A percentile compares a stretch with the other conserved stretches of the same genome.
phyloP scores from a whole-genome alignment of 1,284 basidiomycete species.

The Ceratobasidium sp. region DNA sequence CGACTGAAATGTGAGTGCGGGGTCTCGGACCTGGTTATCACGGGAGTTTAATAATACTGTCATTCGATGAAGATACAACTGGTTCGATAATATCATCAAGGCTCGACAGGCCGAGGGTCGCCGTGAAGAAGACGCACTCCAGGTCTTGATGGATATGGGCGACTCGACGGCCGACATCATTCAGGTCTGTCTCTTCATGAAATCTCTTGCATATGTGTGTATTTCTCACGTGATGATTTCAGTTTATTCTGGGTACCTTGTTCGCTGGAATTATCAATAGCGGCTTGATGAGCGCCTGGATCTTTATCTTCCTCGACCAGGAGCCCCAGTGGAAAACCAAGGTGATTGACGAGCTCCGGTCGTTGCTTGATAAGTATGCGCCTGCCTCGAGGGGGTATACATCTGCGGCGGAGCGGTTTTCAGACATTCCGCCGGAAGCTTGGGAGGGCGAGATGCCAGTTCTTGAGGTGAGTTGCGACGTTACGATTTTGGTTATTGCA shows the following conservation, averaged over 20 bases:
- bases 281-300: conserved; percentile 33
- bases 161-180: conserved; percentile 20
- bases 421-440: conserved; percentile 23
- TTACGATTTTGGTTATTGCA: neutral
- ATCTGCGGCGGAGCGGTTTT: conserved; percentile 8
- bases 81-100: conserved; percentile 25
- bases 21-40: neutral
- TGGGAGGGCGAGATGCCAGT: conserved; percentile 34
- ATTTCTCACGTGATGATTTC: neutral
- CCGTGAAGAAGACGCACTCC: conserved; percentile 30
- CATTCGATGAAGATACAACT: conserved; percentile 2
- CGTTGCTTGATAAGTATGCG: conserved; percentile 26
- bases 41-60: neutral
- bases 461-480: conserved; percentile 18
- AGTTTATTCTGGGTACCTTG: conserved; percentile 23
- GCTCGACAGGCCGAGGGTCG: conserved; percentile 18
- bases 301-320: conserved; percentile 20
- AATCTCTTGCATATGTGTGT: neutral
- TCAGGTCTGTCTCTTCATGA: neutral
- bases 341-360: neutral
- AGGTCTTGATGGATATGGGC: conserved; percentile 11
- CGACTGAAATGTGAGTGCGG: conserved; percentile 14
- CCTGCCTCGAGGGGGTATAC: neutral
- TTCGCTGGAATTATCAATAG: conserved; percentile 34
- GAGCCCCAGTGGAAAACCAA: conserved; percentile 28